Conservation (phyloP, 805 yeast genomes). For the Lipomyces chichibuensis region DNA sequence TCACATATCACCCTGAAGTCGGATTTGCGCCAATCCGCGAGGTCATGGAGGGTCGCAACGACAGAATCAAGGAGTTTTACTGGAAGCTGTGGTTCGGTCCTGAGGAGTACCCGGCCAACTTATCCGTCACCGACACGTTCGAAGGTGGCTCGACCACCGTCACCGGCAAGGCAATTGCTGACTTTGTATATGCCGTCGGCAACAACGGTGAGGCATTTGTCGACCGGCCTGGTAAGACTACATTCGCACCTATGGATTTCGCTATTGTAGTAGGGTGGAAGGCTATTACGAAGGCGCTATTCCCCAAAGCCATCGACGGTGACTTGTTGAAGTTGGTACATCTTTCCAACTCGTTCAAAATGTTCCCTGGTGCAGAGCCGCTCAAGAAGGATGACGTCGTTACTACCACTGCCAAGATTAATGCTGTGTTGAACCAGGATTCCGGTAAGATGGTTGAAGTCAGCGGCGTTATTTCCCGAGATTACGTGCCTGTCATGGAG, state of each 20-base stretch:
- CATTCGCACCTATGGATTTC: slow-evolving; percentile 97
- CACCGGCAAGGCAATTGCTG: slow-evolving; percentile 76
- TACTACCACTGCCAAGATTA: slow-evolving; percentile 78
- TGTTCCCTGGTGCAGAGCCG: slow-evolving; percentile 90
- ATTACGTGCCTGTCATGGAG: slow-evolving; percentile 81
- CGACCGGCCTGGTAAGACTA: slow-evolving; percentile 77
- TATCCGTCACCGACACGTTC: slow-evolving; percentile 70
- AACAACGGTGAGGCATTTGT: slow-evolving; percentile 96
- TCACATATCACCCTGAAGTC: slow-evolving; percentile 75
- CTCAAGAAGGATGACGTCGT: slow-evolving; percentile 86
- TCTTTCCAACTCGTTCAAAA: slow-evolving; percentile 89
- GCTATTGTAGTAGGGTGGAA: slow-evolving; percentile 99
- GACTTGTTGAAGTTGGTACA: slow-evolving; percentile 93
- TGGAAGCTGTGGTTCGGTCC: slow-evolving; percentile 95
- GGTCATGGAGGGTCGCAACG: slow-evolving; percentile 86
- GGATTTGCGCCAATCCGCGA: slow-evolving; percentile 97
- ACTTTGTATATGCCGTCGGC: slow-evolving; percentile 95
- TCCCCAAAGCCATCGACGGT: slow-evolving; percentile 96
- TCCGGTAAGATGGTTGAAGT: slow-evolving; percentile 97
- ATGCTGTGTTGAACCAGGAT: slow-evolving; percentile 85
- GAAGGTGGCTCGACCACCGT: slow-evolving; percentile 70
- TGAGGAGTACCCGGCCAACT: slow-evolving; percentile 53
- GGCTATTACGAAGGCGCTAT: slow-evolving; percentile 96
- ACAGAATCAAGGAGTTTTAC: slow-evolving; percentile 91
- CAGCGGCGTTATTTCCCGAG: slow-evolving; percentile 81